phyloP scores from a whole-genome alignment of 306 rosid species.

The Oxytropis ochrocephala region DNA sequence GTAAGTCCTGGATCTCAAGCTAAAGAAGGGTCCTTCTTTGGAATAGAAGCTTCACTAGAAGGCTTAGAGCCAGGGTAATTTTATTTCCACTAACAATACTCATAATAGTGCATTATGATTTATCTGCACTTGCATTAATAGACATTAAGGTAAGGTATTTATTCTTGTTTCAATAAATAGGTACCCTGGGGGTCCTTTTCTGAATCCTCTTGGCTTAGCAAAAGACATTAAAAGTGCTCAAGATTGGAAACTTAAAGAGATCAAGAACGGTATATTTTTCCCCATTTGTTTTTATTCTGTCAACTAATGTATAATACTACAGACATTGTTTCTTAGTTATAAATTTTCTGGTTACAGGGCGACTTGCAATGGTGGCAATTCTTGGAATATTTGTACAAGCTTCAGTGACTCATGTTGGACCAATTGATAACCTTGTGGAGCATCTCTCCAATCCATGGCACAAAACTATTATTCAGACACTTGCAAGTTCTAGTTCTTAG shows the following conservation, averaged over 20 bases:
- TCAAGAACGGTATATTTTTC: conserved; percentile 59
- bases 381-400: conserved; percentile 90
- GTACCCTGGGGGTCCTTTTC: conserved; percentile 80
- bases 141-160: background rate
- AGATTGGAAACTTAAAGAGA: conserved; percentile 85
- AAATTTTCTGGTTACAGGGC: conserved; percentile 37
- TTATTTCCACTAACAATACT: background rate
- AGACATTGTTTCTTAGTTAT: background rate
- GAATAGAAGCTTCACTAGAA: conserved; percentile 64
- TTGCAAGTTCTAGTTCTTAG: conserved; percentile 44
- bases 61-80: conserved; percentile 93
- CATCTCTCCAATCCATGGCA: conserved; percentile 97
- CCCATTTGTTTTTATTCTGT: background rate
- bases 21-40: conserved; percentile 66
- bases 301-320: background rate
- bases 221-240: conserved; percentile 73
- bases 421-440: conserved; percentile 84
- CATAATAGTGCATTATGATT: background rate
- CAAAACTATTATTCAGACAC: conserved; percentile 71
- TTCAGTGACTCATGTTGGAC: conserved; percentile 80
- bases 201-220: conserved; percentile 82
- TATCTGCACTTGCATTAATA: background rate
- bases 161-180: conserved; percentile 33
- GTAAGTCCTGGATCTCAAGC: conserved; percentile 90
- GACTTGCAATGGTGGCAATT: conserved; percentile 90